Base-by-base conservation (phyloP, 257 asterid species). In the Jacaranda mimosifolia region DNA sequence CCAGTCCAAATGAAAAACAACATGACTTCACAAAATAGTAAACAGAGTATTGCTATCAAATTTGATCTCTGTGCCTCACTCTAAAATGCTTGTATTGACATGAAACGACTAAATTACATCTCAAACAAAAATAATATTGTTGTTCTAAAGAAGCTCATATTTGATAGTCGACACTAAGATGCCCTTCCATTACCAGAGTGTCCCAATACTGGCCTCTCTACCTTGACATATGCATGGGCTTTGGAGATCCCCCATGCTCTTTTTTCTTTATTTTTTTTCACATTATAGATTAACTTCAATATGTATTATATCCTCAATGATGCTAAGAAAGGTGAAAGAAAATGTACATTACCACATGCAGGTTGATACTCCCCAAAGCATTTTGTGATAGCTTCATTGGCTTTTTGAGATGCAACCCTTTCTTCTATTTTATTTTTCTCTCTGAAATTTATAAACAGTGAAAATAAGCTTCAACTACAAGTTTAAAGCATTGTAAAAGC, bases 401-500 rank as follows among this genome's bases (percentile, higher is more conserved):
- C 89, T 78, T 93, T 93, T 77, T 91, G 97, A 49, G 93, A 67
- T 81, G 87, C 89, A 13, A 86, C 83, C 85, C 99, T 87, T 82
- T 88, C 99, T 85, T 87, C 94, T 70, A 86, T 77, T 73, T 96
- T 96, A 88, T 93, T 93, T 84, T 91, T 93, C 90, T 96, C 99
- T 89, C 99, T 96, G 86, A 65, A 64, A 69, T 59, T 73, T 18
- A 55, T 38, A 48, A 56, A 77, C 38, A 70, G n/a, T 12, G 68
- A 21, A 17, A 42, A 9, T 36, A 49, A 49, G 46, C 1, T 49
- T n/a, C n/a, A n/a, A n/a, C n/a, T n/a, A n/a, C n/a, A n/a, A n/a
- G n/a, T n/a, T n/a, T n/a, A n/a, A n/a, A n/a, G n/a, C n/a, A n/a
- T n/a, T n/a, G n/a, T n/a, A n/a, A n/a, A n/a, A n/a, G n/a, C n/a